Evolutionary conservation across 305 asterid species (phyloP).

Genomic region (Fraxinus velutina): DNA sequence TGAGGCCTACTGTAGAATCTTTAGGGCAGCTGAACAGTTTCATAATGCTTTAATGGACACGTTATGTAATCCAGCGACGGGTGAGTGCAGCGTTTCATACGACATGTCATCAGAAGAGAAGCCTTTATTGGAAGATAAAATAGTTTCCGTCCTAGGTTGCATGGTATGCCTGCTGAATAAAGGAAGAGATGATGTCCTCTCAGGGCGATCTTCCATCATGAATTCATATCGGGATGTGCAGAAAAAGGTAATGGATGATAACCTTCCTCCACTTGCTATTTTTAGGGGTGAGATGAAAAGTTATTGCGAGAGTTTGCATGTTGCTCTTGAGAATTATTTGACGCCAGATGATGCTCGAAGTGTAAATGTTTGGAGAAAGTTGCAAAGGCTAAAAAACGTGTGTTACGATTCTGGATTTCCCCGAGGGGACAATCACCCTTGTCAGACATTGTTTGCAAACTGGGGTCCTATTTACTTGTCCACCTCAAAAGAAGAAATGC

Average conservation of each 20-base stretch:
- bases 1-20: constrained; percentile 95
- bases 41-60: constrained; percentile 90
- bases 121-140: constrained; percentile 73
- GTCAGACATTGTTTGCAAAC: constrained; percentile 78
- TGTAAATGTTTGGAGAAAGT: constrained; percentile 76
- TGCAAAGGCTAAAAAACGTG: constrained; percentile 79
- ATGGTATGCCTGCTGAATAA: constrained; percentile 89
- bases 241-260: constrained; percentile 51
- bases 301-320: constrained; percentile 93
- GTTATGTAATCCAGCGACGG: constrained; percentile 81
- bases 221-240: constrained; percentile 61
- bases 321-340: constrained; percentile 75
- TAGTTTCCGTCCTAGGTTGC: constrained; percentile 95
- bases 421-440: constrained; percentile 64
- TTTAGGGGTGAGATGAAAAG: constrained; percentile 96
- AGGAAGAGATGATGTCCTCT: constrained; percentile 89
- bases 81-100: constrained; percentile 83
- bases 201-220: constrained; percentile 70
- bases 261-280: constrained; percentile 80
- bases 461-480: constrained; percentile 67
- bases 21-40: constrained; percentile 87
- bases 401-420: constrained; percentile 93
- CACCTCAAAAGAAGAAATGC: constrained; percentile 45
- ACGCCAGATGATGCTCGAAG: constrained; percentile 77
- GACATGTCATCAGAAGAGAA: constrained; percentile 79